These are phyloP conservation scores for Schoenoplectus triqueter DNA, from an alignment of 202 grass and related monocot species.

Conservation along the genomic window DNA sequence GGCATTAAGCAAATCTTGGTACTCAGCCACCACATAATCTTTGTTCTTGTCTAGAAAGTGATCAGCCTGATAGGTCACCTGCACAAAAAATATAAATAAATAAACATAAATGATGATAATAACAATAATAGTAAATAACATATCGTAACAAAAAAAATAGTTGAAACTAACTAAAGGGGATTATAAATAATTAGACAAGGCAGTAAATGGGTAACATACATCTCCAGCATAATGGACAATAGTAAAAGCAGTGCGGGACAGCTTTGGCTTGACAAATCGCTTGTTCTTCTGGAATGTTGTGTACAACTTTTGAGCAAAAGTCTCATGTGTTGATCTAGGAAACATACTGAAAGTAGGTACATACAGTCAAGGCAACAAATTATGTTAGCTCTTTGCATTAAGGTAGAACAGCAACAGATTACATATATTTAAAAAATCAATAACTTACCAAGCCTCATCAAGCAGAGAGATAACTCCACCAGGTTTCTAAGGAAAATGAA, in stretches of 20 bases:
- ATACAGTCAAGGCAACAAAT: conserved; percentile 34
- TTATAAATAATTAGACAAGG: conserved; percentile 41
- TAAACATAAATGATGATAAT: conserved; percentile 12
- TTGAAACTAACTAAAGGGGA: neutral
- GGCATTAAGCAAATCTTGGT: conserved; percentile 94
- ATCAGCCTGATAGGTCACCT: conserved; percentile 94
- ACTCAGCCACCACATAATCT: conserved; percentile 97
- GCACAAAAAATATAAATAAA: conserved; percentile 39
- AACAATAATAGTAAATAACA: conserved; percentile 9
- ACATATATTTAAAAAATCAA: conserved; percentile 26
- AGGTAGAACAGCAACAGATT: conserved; percentile 35
- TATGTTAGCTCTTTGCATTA: conserved; percentile 43
- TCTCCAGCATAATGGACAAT: conserved; percentile 97
- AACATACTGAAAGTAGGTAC: conserved; percentile 80
- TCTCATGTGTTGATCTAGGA: conserved; percentile 98
- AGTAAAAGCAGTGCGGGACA: conserved; percentile 95
- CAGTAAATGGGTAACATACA: conserved; percentile 54
- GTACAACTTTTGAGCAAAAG: conserved; percentile 97
- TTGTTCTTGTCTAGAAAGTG: conserved; percentile 98
- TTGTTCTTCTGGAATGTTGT: conserved; percentile 91
- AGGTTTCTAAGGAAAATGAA: conserved; percentile 76
- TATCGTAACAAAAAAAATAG: conserved; percentile 24
- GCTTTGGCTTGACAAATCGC: conserved; percentile 91
- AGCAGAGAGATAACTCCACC: conserved; percentile 96
- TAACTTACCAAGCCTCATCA: conserved; percentile 97